Evolutionary conservation across 2,329 filamentous ascomycete genomes (phyloP), one percentile per base, ranked within the genome.

Genomic region (Colletotrichum sojae): DNA sequence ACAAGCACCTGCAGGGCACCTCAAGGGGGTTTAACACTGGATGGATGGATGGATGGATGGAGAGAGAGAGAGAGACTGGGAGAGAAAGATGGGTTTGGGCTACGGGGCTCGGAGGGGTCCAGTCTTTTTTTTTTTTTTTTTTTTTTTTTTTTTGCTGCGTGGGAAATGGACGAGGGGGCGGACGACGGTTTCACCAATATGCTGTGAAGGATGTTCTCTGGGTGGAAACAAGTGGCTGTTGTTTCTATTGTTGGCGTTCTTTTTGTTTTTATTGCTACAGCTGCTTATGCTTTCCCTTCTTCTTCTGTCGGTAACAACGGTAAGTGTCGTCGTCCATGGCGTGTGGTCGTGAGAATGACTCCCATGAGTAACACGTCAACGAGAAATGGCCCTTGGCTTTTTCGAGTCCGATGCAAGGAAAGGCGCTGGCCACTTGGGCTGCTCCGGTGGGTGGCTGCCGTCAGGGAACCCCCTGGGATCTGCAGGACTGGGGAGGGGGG

Each of bases 391-490:
- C 31, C 31, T 36, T 10, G 31, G 31, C 31, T 36, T 36, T 10
- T 36, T 31, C 27, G 27, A 31, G 27, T 31, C 27, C 27, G 27
- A 8, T 31, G 27, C 27, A 31, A 31, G 54, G 48, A 48, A 59
- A 59, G 61, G 52, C 55, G 53, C 52, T 63, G 55, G 54, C 18
- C 45, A 25, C 31, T 54, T 36, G 46, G 18, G 53, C 39, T 58
- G 46, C 43, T 31, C 40, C 40, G 39, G n/a, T 12, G n/a, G 22
- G 43, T 69, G 61, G 66, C 22, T 69, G 55, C 51, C 16, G 52
- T 45, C 67, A 67, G 54, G 67, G 67, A 69, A 61, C 4, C 43
- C 62, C 62, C 67, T 69, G 67, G 56, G 62, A 69, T 69, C 67
- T 66, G 55, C 67, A 66, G 61, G 55, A 66, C 62, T 52, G 60